Base-by-base conservation (phyloP, 202 grass and related monocot species). In the Carex sylvatica region DNA sequence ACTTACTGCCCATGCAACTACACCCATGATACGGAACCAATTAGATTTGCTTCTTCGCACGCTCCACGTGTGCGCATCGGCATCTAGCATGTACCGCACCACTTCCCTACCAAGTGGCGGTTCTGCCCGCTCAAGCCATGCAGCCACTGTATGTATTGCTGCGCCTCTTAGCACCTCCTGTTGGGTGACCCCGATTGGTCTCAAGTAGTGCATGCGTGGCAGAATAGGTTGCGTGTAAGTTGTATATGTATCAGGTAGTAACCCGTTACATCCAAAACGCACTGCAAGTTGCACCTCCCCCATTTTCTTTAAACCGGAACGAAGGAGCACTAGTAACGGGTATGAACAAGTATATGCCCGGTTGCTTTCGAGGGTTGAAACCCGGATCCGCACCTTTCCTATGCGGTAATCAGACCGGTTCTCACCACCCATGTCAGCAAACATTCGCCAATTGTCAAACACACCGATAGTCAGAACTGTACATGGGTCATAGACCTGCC, bases 371-470 rank as follows among this genome's bases (percentile, higher is more conserved):
- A 98, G 87, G 28, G 95, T 98, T 16, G 95, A 98, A 31, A 95
- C 86, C 65, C 92, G 91, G 65, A 98, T 86, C 0, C 95, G 90
- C 31, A 98, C 92, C 86, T 98, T 98, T 6, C 95, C 95, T 84
- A 98, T 87, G 13, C 91, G 91, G 87, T 87, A 95, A 88, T 98
- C 95, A 44, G 85, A 91, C 9, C 90, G 71, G 14, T 98, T 89
- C 33, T 88, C 90, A 13, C 89, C 87, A 55, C 16, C 64, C 24
- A 47, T 9, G 23, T 84, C 85, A 16, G 81, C 84, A 71, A 95
- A 95, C 95, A 98, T 98, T 22, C 88, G 92, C 91, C 91, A 95
- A 89, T 98, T 98, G 87, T 98, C 96, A 86, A 98, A 98, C 19
- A 95, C 88, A 28, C 91, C 92, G 0, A 98, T 87, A 9, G 96